These are phyloP conservation scores for Microdochium trichocladiopsis DNA, from an alignment of 2,329 filamentous ascomycete genomes.

Conservation along the genomic window DNA sequence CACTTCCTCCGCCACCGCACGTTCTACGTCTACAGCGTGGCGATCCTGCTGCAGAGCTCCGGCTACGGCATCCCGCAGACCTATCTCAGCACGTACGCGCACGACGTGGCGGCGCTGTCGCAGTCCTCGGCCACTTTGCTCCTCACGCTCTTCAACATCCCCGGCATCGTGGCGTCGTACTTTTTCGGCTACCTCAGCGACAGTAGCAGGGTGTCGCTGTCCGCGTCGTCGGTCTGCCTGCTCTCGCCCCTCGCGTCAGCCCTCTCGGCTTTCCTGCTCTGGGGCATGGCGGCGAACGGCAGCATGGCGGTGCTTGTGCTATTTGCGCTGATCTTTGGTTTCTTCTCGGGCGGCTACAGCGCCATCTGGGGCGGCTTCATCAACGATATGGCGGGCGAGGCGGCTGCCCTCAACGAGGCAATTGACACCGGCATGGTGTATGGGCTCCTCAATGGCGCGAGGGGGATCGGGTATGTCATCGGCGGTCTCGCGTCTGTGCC, in stretches of 20 bases:
- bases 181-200: slow-evolving; percentile 44
- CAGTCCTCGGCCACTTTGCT: slow-evolving; percentile 37
- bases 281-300: slow-evolving; percentile 40
- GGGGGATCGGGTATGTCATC: slow-evolving; percentile 42
- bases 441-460: slow-evolving; percentile 40
- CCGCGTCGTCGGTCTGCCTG: slow-evolving; percentile 35
- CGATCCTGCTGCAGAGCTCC: slow-evolving; percentile 48
- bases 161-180: slow-evolving; percentile 38
- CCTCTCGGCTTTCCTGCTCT: slow-evolving; percentile 43
- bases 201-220: slow-evolving; percentile 28
- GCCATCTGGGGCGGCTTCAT: slow-evolving; percentile 36
- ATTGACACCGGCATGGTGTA: slow-evolving; percentile 45
- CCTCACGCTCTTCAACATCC: slow-evolving; percentile 43
- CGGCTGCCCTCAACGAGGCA: slow-evolving; percentile 38
- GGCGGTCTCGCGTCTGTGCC: slow-evolving; percentile 37
- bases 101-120: slow-evolving; percentile 32
- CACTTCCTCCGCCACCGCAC: slow-evolving; percentile 43
- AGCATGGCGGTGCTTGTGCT: slow-evolving; percentile 36
- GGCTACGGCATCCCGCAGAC: slow-evolving; percentile 56
- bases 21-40: slow-evolving; percentile 51
- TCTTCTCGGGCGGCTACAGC: slow-evolving; percentile 51
- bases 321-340: slow-evolving; percentile 48
- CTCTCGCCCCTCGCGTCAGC: slow-evolving; percentile 42
- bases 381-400: slow-evolving; percentile 42
- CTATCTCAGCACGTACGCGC: slow-evolving; percentile 48